These are phyloP conservation scores for Boletus subcaerulescens DNA, from an alignment of 768 basidiomycete genomes.

Conservation along the genomic window DNA sequence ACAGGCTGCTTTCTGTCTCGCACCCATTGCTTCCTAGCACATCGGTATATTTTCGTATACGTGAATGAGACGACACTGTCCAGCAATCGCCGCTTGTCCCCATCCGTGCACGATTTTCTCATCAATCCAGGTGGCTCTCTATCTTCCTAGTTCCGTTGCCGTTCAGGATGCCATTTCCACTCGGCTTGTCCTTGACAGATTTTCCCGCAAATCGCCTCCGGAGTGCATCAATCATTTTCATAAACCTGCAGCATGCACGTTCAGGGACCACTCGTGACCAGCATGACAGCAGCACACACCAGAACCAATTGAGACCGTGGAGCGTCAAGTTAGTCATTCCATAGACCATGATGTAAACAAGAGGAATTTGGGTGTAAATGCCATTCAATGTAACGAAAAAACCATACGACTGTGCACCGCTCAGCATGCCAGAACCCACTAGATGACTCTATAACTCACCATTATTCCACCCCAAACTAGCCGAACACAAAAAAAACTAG, in stretches of 20 bases:
- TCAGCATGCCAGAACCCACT: conserved; percentile 1
- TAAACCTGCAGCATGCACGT: conserved; percentile 44
- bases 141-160: conserved; percentile 17
- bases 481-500: conserved; percentile 66
- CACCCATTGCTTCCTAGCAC: conserved; percentile 4
- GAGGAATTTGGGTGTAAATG: conserved; percentile 53
- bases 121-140: conserved; percentile 9
- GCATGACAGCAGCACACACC: conserved; percentile 44
- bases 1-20: conserved; percentile 44
- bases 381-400: conserved; percentile 60
- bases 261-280: neutral
- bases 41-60: conserved; percentile 18
- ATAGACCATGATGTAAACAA: conserved; percentile 49
- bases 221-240: conserved; percentile 67
- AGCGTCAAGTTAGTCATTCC: conserved; percentile 60
- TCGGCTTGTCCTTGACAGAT: conserved; percentile 10
- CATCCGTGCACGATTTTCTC: neutral
- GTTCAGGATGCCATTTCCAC: conserved; percentile 13
- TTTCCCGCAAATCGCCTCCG: conserved; percentile 53
- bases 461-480: conserved; percentile 65
- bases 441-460: conserved; percentile 14
- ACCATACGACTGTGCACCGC: conserved; percentile 50
- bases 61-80: conserved; percentile 2
- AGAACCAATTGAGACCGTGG: conserved; percentile 74
- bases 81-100: neutral